These are phyloP conservation scores for Colletotrichum lindemuthianum DNA, from an alignment of 2,329 filamentous ascomycete species.

Conservation along the genomic window DNA sequence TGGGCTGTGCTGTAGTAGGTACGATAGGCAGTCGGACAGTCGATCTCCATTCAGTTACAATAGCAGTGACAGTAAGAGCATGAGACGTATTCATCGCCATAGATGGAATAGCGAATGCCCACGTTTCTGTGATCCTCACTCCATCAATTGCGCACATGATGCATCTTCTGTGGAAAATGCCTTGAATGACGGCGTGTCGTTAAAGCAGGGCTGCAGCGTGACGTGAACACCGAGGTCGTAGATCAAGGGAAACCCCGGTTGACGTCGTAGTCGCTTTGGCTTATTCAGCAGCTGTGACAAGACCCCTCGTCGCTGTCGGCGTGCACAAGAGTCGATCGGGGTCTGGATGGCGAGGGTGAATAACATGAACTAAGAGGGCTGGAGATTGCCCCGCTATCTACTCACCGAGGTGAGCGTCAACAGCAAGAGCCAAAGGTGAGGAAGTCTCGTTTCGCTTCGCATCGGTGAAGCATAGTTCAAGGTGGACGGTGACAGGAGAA, in stretches of 20 bases:
- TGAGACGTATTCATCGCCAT: constrained; percentile 6
- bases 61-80: neutral
- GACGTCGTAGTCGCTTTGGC: constrained; percentile 4
- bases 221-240: constrained; percentile 19
- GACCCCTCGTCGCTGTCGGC: neutral
- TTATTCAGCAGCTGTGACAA: constrained; percentile 19
- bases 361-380: too few relatives aligned
- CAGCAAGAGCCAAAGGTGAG: neutral
- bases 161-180: neutral
- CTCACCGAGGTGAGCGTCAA: constrained; percentile 3
- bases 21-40: constrained; percentile 13
- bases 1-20: constrained; percentile 1
- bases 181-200: constrained; percentile 13
- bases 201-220: constrained; percentile 32
- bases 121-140: constrained; percentile 27
- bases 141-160: constrained; percentile 25
- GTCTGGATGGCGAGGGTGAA: neutral
- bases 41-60: neutral
- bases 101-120: constrained; percentile 21
- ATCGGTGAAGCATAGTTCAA: too few relatives aligned
- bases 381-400: neutral
- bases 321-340: neutral
- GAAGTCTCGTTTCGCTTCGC: too few relatives aligned
- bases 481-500: too few relatives aligned
- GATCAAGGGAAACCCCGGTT: constrained; percentile 14